These are phyloP conservation scores for Blastomyces silverae DNA, from an alignment of 2,329 filamentous ascomycete species.

Conservation along the genomic window DNA sequence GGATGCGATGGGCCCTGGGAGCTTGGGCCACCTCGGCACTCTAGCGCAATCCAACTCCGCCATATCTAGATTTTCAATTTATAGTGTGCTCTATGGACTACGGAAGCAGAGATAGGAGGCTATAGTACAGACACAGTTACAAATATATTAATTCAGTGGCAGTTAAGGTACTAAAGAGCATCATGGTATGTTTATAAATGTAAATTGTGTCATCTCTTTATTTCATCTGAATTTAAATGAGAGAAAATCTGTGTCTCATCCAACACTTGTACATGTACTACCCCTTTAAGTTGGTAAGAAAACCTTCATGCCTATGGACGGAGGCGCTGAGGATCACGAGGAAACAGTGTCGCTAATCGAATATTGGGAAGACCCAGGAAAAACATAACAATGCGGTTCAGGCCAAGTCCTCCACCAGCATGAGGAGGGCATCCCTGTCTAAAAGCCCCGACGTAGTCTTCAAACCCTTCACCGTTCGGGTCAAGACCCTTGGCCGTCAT, in stretches of 20 bases:
- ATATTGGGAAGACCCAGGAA: conserved; percentile 60
- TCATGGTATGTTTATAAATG: not conserved
- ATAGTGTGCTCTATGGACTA: too few relatives aligned
- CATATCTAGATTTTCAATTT: not conserved
- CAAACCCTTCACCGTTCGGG: conserved; percentile 53
- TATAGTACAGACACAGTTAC: not conserved
- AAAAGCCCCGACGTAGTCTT: conserved; percentile 59
- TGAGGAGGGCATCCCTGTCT: conserved; percentile 58
- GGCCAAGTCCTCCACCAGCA: conserved; percentile 57
- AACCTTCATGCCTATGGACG: conserved; percentile 32
- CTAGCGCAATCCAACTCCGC: not conserved
- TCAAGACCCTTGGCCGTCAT: conserved; percentile 56
- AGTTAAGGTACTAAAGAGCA: not conserved
- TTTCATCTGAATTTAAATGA: conserved; percentile 4
- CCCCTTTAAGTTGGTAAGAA: conserved; percentile 7
- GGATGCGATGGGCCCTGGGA: not conserved
- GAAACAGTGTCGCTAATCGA: conserved; percentile 56
- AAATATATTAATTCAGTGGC: not conserved
- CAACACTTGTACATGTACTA: not conserved
- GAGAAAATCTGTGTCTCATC: not conserved
- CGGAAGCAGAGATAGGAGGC: too few relatives aligned
- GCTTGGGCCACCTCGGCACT: conserved; percentile 12
- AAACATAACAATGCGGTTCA: conserved; percentile 62
- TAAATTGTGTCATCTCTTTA: conserved; percentile 1
- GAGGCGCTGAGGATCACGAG: conserved; percentile 55